Percentiles rank a stretch among this genome's conserved stretches.
Conservation (phyloP, 2,329 filamentous ascomycete genomes). For the Capronia coronata region DNA sequence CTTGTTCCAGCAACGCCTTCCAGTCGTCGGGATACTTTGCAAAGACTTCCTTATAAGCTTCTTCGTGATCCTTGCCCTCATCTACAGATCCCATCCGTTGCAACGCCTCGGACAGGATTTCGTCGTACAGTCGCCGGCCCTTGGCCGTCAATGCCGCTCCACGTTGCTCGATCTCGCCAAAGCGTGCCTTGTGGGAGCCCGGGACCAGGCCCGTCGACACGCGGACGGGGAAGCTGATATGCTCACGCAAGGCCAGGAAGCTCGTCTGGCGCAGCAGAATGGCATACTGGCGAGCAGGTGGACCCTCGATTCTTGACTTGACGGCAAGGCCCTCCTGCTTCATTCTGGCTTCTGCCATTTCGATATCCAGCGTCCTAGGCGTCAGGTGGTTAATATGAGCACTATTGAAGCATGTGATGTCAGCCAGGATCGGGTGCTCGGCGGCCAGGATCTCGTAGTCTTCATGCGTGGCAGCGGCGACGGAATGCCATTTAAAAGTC, state of each 20-base stretch:
- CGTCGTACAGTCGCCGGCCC: constrained; percentile 45
- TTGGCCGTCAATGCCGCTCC: constrained; percentile 45
- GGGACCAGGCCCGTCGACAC: constrained; percentile 21
- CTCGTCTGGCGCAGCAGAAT: constrained; percentile 51
- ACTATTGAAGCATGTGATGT: constrained; percentile 41
- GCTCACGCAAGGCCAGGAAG: constrained; percentile 48
- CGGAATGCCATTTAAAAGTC: constrained; percentile 46
- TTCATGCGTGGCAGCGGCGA: constrained; percentile 36
- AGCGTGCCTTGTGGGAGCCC: constrained; percentile 45
- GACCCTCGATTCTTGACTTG: constrained; percentile 49
- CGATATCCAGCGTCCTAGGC: constrained; percentile 47
- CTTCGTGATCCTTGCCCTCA: constrained; percentile 21
- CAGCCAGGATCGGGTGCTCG: constrained; percentile 46
- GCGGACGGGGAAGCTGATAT: constrained; percentile 36
- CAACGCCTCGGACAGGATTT: constrained; percentile 32
- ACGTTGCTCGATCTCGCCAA: constrained; percentile 50
- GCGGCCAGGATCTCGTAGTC: constrained; percentile 40
- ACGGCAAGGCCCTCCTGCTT: constrained; percentile 36
- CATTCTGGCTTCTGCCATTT: constrained; percentile 43
- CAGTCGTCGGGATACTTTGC: constrained; percentile 40
- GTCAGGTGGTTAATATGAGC: constrained; percentile 52
- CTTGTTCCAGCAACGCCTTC: constrained; percentile 33
- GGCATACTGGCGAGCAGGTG: constrained; percentile 40
- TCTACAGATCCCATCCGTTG: not conserved
- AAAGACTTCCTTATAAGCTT: constrained; percentile 35